Conservation (phyloP, 2,329 filamentous ascomycete species). For the Ceratocystis lukuohia region DNA sequence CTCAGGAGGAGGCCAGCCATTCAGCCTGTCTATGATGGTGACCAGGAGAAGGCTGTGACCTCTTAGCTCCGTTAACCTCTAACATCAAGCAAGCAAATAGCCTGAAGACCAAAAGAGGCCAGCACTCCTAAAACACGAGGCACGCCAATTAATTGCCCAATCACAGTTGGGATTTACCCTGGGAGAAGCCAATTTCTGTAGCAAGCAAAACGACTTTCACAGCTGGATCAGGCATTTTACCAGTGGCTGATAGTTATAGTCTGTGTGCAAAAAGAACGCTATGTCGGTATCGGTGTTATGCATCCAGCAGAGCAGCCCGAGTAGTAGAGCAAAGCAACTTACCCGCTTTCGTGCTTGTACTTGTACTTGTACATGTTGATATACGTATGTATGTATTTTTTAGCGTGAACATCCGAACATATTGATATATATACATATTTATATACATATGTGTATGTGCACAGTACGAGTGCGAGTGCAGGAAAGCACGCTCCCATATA, state of each 20-base stretch:
- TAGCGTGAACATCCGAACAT: background rate
- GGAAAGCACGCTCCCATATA: background rate
- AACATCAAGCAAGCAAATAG: background rate
- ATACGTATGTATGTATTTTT: background rate
- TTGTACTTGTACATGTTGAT: background rate
- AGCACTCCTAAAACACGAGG: background rate
- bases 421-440: background rate
- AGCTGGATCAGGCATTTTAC: background rate
- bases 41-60: background rate
- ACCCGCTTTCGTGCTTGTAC: background rate
- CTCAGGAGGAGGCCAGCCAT: too few species aligned
- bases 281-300: too few species aligned
- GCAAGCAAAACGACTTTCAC: background rate
- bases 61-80: background rate
- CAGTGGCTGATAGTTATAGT: background rate
- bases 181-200: too few species aligned
- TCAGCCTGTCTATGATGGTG: background rate
- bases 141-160: too few species aligned
- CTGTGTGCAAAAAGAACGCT: background rate
- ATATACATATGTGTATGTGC: background rate
- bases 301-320: too few species aligned
- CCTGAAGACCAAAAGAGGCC: background rate
- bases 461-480: background rate
- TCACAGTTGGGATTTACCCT: too few species aligned
- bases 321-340: too few species aligned